Conservation (phyloP, 257 asterid genomes). For the Eucommia ulmoides region DNA sequence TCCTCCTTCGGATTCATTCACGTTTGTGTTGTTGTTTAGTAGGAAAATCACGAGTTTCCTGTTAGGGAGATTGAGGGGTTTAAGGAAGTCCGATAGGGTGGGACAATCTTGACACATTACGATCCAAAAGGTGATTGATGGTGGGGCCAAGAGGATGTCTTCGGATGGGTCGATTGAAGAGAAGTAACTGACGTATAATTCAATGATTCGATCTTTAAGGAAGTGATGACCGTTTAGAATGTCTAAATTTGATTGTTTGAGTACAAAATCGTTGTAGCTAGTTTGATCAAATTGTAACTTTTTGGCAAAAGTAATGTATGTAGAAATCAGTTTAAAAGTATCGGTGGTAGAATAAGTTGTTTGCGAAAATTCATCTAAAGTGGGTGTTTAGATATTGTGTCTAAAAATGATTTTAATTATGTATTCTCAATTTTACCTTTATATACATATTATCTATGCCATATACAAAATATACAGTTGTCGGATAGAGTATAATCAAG, state of each 20-base stretch:
- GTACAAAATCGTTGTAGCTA: conserved; percentile 67
- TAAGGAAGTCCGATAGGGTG: conserved; percentile 42
- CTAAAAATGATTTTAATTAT: no score
- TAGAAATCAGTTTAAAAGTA: no score
- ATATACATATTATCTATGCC: no score
- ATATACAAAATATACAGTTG: no score
- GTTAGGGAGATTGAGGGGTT: conserved; percentile 47
- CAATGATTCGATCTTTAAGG: conserved; percentile 75
- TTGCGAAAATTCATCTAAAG: no score
- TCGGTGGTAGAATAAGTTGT: no score
- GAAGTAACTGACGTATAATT: conserved; percentile 70
- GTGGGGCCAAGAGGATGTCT: conserved; percentile 55
- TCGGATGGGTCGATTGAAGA: conserved; percentile 32
- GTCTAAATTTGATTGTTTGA: conserved; percentile 56
- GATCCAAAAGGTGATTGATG: conserved; percentile 81
- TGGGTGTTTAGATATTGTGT: no score
- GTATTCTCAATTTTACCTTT: no score
- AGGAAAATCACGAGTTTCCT: conserved; percentile 61
- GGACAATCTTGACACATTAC: conserved; percentile 52
- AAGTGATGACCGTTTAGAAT: conserved; percentile 57
- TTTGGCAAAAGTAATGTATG: no score
- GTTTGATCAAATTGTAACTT: no score
- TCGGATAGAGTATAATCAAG: no score
- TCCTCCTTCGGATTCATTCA: conserved; percentile 64
- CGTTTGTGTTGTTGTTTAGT: conserved; percentile 52